Base-by-base conservation (phyloP, 2,329 filamentous ascomycete genomes). In the Pyrenophora graminea region DNA sequence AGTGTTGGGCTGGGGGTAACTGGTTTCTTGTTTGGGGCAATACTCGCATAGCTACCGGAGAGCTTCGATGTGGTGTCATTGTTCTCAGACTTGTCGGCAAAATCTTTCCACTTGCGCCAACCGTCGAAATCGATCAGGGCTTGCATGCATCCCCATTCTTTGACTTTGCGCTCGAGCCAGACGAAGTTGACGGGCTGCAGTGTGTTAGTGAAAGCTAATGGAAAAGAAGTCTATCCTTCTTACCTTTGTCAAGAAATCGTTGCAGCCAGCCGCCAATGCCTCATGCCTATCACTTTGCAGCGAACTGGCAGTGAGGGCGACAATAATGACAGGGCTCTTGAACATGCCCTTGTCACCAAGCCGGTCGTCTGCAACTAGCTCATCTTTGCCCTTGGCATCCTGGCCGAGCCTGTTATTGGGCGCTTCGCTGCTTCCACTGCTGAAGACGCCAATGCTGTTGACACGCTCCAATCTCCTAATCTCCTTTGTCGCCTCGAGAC, bases 81-180 rank as follows among this genome's bases (percentile, higher is more conserved):
- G 38, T 64, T 68, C 31, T 74, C 72, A 6, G 67, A 69, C 39
- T 67, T 64, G 33, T 68, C 64, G 38, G 70, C 69, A 48, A 90
- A 93, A 66, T 94, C 90, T 73, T 96, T 96, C 94, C 94, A 99
- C 74, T 91, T 91, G 48, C 92, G 85, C 94, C 94, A 99, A 55
- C 94, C 94, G 71, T 97, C 93, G 71, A 94, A 97, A 77, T 99
- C 94, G 67, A 99, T 97, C 19, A 99, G 82, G 8, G 94, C 94
- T 78, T 97, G 94, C 94, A 99, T 99, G 78, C 94, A 97, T 49
- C 94, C 94, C 94, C 94, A 99, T 80, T 99, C 94, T 77, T 95
- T 97, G 63, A 97, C 92, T 74, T 99, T 99, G 51, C 93, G 86
- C 73, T 97, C 91, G 21, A 99, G 84, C 92, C 93, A 99, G 53